Evolutionary conservation across 495 filamentous ascomycete species (phyloP), one percentile per base, ranked within the genome.

Genomic region (Astrocystis sublimbata): DNA sequence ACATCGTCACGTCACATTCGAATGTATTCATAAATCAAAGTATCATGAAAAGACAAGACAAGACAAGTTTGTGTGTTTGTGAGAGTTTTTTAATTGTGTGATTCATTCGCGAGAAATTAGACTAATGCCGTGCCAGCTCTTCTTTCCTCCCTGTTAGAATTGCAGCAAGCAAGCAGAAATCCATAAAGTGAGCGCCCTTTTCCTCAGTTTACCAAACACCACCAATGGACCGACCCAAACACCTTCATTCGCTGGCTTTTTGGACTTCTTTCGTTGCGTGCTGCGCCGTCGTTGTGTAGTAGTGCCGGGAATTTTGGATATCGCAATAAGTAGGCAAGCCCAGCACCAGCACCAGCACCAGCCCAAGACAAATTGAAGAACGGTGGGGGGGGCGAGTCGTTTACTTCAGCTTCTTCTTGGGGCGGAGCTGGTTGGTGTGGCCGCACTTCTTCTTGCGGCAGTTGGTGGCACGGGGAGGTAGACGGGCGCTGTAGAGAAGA

Each of bases 391-490:
- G 63, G 65, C 62, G 76, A 57, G 70, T 71, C 67, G 75, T 75
- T 72, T 93, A 98, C 86, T 98, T 98, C 72, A 98, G 87, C 92
- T 98, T 98, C 92, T 98, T 98, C 93, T 98, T 98, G 77, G 94
- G 94, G 82, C 96, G 92, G 74, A 98, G 89, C 87, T 98, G 94
- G 89, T 98, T 98, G 84, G 85, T 93, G 86, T 98, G 94, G 63
- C 94, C 94, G 82, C 94, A 98, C 88, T 98, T 98, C 84, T 90
- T 91, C 91, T 98, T 98, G 72, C 96, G 87, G 90, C 94, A 97
- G 87, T 98, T 98, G 83, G 93, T 97, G 67, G 94, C 94, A 84
- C 94, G 89, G 65, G 94, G 94, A 68, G 94, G 94, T 60, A 98
- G 92, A 81, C 94, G 94, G 69, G 94, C 93, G 45, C 60, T 62